Evolutionary conservation across 805 yeast species (phyloP), one percentile per base, ranked within the genome.

Genomic region (Blastobotrys parvus): DNA sequence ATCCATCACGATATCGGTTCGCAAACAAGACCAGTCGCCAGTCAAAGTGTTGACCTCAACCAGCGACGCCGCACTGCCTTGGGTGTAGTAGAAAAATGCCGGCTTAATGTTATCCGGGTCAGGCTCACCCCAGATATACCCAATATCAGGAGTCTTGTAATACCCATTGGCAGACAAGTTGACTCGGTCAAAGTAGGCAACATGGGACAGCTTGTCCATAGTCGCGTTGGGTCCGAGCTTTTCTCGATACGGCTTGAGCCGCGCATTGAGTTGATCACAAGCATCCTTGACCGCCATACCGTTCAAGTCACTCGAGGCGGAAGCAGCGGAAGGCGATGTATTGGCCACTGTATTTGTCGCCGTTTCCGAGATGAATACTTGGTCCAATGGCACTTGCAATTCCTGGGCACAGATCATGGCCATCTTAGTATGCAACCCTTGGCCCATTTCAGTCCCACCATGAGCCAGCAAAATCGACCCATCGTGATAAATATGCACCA

Each of bases 381-480:
- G 55, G 3, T 67, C 70, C 30, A 68, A 50, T 2, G 71, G 66
- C 16, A 69, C 69, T 2, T 59, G 58, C 21, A 71, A 60, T 42
- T 66, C 72, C 38, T 64, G 57, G 1, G 75, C 74, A 16, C 69
- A 68, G 31, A 71, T 56, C 73, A 69, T 70, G 6, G 64, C 61
- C 75, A 71, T 70, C 49, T 71, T 70, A 8, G 75, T 71, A 41
- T 67, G 63, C 33, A 70, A 51, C 16, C 75, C 75, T 52, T 70
- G 75, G 15, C 75, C 75, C 61, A 70, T 70, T 44, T 70, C 75
- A 10, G 70, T 70, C 43, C 75, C 75, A 38, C 75, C 75, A 38
- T 69, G 72, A 13, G 74, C 57, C 13, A 70, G 55, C 13, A 71
- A 51, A 8, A 70, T 61, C n/a, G 73, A 67, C 1, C 75, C 75